Evolutionary conservation across 164 flowering plant species (phyloP).

Genomic region (Brasenia schreberi): DNA sequence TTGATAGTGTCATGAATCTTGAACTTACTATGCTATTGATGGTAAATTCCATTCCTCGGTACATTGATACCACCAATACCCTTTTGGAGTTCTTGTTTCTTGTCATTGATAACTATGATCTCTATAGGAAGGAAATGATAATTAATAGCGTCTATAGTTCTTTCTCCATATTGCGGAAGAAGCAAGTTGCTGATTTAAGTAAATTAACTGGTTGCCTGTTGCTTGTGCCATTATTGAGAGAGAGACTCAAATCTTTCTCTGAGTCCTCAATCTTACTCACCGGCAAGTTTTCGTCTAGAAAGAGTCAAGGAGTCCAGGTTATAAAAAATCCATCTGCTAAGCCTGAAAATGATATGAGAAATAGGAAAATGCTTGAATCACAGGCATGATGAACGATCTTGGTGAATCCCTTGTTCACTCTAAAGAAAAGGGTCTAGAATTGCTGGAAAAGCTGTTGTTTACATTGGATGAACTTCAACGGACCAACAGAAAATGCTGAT

Average conservation of each 20-base stretch:
- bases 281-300: too few species aligned
- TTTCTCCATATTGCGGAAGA: conserved; percentile 36
- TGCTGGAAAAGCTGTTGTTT: conserved; percentile 23
- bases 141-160: conserved; percentile 48
- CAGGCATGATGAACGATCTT: conserved; percentile 16
- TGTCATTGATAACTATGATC: conserved; percentile 59
- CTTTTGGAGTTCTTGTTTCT: conserved; percentile 69
- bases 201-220: neutral
- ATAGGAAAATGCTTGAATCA: neutral
- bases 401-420: conserved; percentile 16
- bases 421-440: conserved; percentile 17
- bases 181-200: conserved; percentile 44
- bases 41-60: conserved; percentile 57
- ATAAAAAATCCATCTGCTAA: neutral
- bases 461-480: conserved; percentile 11
- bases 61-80: conserved; percentile 51
- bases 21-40: conserved; percentile 82
- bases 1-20: conserved; percentile 73
- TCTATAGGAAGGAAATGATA: conserved; percentile 32
- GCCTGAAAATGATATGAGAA: neutral
- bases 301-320: too few species aligned
- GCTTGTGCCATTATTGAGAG: conserved; percentile 10
- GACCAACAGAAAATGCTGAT: conserved; percentile 3
- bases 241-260: conserved; percentile 20
- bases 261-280: neutral